Evolutionary conservation across 352 stramenopile genomes (phyloP).

Genomic region (Globisporangium camurandrum): DNA sequence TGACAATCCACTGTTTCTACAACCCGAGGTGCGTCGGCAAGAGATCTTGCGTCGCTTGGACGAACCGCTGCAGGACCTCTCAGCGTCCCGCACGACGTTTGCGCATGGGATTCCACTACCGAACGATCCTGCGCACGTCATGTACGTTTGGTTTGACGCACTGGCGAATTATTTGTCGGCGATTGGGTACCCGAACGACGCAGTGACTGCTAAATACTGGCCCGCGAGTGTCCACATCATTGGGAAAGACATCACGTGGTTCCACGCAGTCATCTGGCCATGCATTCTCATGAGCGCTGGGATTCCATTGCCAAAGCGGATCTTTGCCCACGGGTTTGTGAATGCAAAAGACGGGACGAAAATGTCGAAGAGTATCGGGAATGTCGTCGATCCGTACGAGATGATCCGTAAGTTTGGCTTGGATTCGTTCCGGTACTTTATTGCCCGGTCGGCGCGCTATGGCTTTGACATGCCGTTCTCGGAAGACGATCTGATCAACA

Average conservation of each 20-base stretch:
- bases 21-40: slow-evolving; percentile 92
- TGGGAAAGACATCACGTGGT: slow-evolving; percentile 99
- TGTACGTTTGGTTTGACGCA: slow-evolving; percentile 99
- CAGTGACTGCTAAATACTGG: slow-evolving; percentile 65
- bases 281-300: slow-evolving; percentile 97
- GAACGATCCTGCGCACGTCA: slow-evolving; percentile 93
- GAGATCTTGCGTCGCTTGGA: slow-evolving; percentile 91
- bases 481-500: slow-evolving; percentile 91
- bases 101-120: slow-evolving; percentile 91
- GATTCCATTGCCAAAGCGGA: slow-evolving; percentile 88
- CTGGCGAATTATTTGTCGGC: slow-evolving; percentile 98
- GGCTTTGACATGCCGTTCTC: slow-evolving; percentile 94
- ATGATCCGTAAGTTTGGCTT: slow-evolving; percentile 91
- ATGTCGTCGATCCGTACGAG: slow-evolving; percentile 96
- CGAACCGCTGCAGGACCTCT: slow-evolving; percentile 94
- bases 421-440: slow-evolving; percentile 95
- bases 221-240: slow-evolving; percentile 83
- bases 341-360: slow-evolving; percentile 98
- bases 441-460: slow-evolving; percentile 89
- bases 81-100: slow-evolving; percentile 96
- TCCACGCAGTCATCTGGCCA: slow-evolving; percentile 99
- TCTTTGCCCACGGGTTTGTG: slow-evolving; percentile 98
- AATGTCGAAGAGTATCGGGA: slow-evolving; percentile 99
- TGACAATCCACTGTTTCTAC: slow-evolving; percentile 93
- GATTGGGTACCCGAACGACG: slow-evolving; percentile 89